Evolutionary conservation across 345 rosid species (phyloP).

Genomic region (Cardamine chenopodiifolia): DNA sequence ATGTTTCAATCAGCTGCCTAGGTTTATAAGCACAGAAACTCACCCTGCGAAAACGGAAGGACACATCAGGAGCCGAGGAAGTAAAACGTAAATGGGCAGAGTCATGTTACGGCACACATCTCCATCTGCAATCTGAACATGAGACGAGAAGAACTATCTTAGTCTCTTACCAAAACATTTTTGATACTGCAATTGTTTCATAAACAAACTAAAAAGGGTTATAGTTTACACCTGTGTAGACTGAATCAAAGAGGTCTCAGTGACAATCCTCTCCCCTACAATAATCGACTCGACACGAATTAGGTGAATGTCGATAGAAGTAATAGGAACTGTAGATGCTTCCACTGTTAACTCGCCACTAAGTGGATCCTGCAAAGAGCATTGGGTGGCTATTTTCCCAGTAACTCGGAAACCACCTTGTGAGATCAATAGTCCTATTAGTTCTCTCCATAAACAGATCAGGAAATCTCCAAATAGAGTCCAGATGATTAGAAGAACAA

Average conservation of each 20-base stretch:
- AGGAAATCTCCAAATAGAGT: not conserved
- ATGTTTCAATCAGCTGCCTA: not conserved
- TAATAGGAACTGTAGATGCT: slow-evolving; percentile 71
- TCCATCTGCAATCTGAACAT: slow-evolving; percentile 82
- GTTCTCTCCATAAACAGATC: not conserved
- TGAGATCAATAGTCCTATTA: slow-evolving; percentile 25
- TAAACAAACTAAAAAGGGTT: not conserved
- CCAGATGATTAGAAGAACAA: not conserved
- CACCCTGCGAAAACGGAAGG: slow-evolving; percentile 93
- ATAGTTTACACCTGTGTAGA: slow-evolving; percentile 71
- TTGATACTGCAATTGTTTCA: not conserved
- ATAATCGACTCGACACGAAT: slow-evolving; percentile 75
- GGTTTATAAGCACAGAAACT: slow-evolving; percentile 26
- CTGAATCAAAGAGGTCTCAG: slow-evolving; percentile 90
- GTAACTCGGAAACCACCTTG: slow-evolving; percentile 88
- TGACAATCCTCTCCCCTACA: slow-evolving; percentile 74
- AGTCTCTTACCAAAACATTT: slow-evolving; percentile 10
- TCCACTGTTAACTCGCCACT: slow-evolving; percentile 82
- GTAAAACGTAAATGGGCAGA: slow-evolving; percentile 73
- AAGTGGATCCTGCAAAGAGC: slow-evolving; percentile 74
- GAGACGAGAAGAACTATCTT: slow-evolving; percentile 19
- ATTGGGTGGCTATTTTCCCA: slow-evolving; percentile 70
- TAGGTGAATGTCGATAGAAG: slow-evolving; percentile 76
- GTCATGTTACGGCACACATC: slow-evolving; percentile 71
- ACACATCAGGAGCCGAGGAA: slow-evolving; percentile 86